These are phyloP conservation scores for Stachybotrys chlorohalonatus DNA, from an alignment of 2,329 filamentous ascomycete genomes.

Conservation along the genomic window DNA sequence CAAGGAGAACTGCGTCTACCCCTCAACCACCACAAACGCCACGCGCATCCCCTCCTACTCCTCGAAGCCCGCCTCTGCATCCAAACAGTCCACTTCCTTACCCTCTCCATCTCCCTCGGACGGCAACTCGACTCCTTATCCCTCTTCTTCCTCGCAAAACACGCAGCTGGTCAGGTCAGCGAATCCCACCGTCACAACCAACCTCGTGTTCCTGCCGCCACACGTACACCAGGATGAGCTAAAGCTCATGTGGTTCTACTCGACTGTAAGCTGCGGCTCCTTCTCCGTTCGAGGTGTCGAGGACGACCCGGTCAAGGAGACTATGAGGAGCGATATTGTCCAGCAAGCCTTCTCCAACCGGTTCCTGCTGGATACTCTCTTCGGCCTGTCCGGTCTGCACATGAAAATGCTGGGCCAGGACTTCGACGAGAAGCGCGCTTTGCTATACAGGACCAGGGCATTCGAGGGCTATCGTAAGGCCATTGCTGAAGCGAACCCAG, in stretches of 20 bases:
- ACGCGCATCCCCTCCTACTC: neutral
- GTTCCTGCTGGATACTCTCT: conserved; percentile 46
- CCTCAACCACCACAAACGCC: conserved; percentile 6
- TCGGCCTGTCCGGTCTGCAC: conserved; percentile 41
- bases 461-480: conserved; percentile 43
- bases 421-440: conserved; percentile 27
- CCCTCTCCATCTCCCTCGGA: neutral
- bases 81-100: neutral
- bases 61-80: neutral
- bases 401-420: conserved; percentile 30
- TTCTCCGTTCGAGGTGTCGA: conserved; percentile 26
- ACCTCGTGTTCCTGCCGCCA: conserved; percentile 20
- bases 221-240: conserved; percentile 34
- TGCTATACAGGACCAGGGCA: conserved; percentile 37
- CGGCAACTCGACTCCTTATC: neutral
- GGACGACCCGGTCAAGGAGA: conserved; percentile 17
- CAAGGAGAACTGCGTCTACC: conserved; percentile 39
- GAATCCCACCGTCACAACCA: conserved; percentile 8
- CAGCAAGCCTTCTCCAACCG: conserved; percentile 40
- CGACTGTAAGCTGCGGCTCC: conserved; percentile 32
- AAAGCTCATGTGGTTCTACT: conserved; percentile 48
- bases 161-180: conserved; percentile 4
- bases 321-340: conserved; percentile 37
- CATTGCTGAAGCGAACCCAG: conserved; percentile 34
- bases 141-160: neutral